These are phyloP conservation scores for Paracamarosporium sp. DNA, from an alignment of 2,329 filamentous ascomycete genomes.

Conservation along the genomic window DNA sequence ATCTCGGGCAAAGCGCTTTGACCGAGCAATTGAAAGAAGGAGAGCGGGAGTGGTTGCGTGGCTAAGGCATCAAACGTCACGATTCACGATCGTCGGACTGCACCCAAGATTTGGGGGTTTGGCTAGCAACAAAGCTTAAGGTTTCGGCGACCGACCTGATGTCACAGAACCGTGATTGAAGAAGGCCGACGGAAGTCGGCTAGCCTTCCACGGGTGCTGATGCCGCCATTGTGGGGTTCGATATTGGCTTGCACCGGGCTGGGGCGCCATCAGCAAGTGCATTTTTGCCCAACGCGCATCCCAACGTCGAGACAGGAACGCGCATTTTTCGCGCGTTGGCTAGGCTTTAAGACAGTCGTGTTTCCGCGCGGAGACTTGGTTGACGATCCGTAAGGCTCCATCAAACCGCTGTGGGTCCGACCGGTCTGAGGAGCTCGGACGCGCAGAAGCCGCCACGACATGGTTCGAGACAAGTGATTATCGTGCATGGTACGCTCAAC, in stretches of 20 bases:
- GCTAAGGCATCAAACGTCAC: neutral
- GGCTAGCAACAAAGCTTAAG: neutral
- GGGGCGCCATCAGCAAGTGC: neutral
- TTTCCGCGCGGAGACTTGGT: neutral
- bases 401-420: conserved; percentile 2
- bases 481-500: neutral
- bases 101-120: neutral
- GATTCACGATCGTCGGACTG: neutral
- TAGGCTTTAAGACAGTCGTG: conserved; percentile 1
- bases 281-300: neutral
- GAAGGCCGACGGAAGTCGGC: neutral
- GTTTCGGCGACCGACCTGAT: conserved; percentile 3
- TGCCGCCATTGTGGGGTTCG: conserved; percentile 7
- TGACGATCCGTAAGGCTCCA: conserved; percentile 3
- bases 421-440: neutral
- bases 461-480: conserved; percentile 7
- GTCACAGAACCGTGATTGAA: conserved; percentile 5
- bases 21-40: neutral
- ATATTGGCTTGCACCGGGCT: conserved; percentile 2
- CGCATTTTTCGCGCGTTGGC: neutral
- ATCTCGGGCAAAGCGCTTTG: neutral
- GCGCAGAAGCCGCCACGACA: conserved; percentile 3
- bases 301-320: conserved; percentile 1
- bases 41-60: neutral
- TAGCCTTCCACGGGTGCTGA: conserved; percentile 4